Evolutionary conservation across 768 basidiomycete species (phyloP), one percentile per base, ranked within the genome.

Genomic region (Gloeophyllum trabeum): DNA sequence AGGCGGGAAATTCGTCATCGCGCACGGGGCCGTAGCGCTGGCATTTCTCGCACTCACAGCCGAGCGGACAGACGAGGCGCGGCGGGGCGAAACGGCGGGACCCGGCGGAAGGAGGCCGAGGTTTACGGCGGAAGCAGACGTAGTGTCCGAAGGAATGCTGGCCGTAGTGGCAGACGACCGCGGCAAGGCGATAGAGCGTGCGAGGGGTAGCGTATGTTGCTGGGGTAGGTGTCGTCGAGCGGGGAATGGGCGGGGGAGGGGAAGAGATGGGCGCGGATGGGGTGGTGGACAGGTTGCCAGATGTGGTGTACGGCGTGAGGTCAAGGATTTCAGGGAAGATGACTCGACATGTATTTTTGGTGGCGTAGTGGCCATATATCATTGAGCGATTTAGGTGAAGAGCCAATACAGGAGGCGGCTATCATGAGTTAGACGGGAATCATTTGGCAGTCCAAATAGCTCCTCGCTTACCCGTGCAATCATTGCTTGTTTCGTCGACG

Each of bases 131-230:
- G 56, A 80, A 94, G 50, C 86, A 90, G 49, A 98, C 76, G 56
- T 94, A 99, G 56, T 99, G 94, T 4, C 94, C 94, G 55, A 86
- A 93, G 3, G 82, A 82, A 54, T 96, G 92, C 42, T 81, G 77
- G 12, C 94, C 94, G 55, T 81, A 94, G 60, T 98, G 94, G 51
- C 90, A 90, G 13, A 98, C 91, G 23, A 87, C 79, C 6, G 88
- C 80, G 2, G 79, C 61, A 25, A 98, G 73, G 36, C 91, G 76
- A 60, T 98, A 98, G 25, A 93, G 65, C n/a, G 78, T 81, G 35
- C 77, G 66, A n/a, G 71, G 67, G 1, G 60, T 52, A 21, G 69
- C 58, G 44, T 72, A 72, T 23, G 66, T 70, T 20, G 70, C 66
- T 5, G 75, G 75, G 1, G 78, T 76, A 1, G 75, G 75, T 0